Evolutionary conservation across 345 rosid genomes (phyloP), one percentile per base, ranked within the genome.

Genomic region (Sisymbrium irio): DNA sequence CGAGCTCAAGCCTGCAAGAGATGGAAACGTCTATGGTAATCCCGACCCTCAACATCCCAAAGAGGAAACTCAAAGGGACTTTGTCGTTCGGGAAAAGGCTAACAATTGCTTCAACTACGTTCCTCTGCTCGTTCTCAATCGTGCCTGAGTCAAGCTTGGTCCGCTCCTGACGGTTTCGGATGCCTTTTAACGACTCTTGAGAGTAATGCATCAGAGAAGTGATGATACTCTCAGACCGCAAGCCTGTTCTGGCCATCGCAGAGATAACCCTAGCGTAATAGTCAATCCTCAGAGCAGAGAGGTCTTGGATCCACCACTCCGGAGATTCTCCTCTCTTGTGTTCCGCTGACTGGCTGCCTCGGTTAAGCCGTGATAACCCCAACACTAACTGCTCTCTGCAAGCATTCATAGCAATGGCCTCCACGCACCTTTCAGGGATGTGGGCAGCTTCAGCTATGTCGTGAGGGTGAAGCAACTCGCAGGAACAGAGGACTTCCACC

Each of bases 231-330:
- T 84, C 85, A 1, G 83, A 77, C 39, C 85, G 74, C 65, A 93
- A 78, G 5, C 97, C 96, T 20, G 69, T 55, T 72, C 81, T 77
- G 61, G 70, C 87, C 98, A 90, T 86, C 2, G 88, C 86, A 36
- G 80, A 54, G 20, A 90, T 78, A 42, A 87, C 90, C 71, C 84
- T 82, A 20, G 75, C 65, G 53, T 90, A 93, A 60, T 79, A 87
- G 17, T 83, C 86, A 19, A 89, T 84, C 60, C 85, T 73, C 13
- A 93, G 76, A 15, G 62, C 82, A 6, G 92, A 87, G 17, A 93
- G 83, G 71, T 93, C 97, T 79, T 93, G 88, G 5, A 85, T 80
- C 98, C 97, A 93, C 92, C 93, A 85, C 63, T 89, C 91, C 3
- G 81, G 73, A 73, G 88, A 81, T 36, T 75, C 62, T 51, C 71